Evolutionary conservation across 495 filamentous ascomycete genomes (phyloP), one percentile per base, ranked within the genome.

Genomic region (Aspergillus leporis): DNA sequence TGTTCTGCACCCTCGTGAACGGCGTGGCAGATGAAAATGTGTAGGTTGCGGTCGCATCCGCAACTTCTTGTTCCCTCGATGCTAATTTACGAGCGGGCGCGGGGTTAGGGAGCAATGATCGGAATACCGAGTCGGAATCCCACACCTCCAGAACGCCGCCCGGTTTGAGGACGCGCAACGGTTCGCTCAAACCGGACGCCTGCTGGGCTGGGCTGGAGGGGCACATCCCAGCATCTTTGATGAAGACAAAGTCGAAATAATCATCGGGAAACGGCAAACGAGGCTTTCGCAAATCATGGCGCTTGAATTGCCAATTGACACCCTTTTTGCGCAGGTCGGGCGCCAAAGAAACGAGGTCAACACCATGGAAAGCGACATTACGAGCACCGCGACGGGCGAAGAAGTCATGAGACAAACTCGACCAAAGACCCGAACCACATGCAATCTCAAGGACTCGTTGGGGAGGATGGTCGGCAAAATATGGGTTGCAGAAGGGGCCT

Each of bases 341-440:
- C 7, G 89, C 86, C 13, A 96, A 70, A 3, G 89, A 85, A 23
- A 89, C 87, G 36, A 96, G 83, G 70, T 98, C 93, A 53, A 98
- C 74, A 0, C 93, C 93, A 1, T 87, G 88, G 69, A 97, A 97
- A 19, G 84, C 82, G 23, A 90, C 81, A 62, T 79, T 74, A 28
- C 71, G 63, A 58, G 86, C 77, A 18, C 89, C 90, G 21, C 79
- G 78, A 25, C 79, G 78, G 41, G 79, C 76, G 64, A 93, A 89
- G 70, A 90, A 85, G 22, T 88, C 81, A 71, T 93, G 88, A 70
- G 90, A 94, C 74, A 88, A 81, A 69, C 89, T 87, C 60, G 90
- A 92, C 93, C 93, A 97, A 61, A 93, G 86, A 28, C 86, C 93
- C 16, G 89, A 89, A 7, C 93, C 93, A 72, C 93, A 98, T 36